Evolutionary conservation across 108 stramenopile genomes (phyloP).

Genomic region (Nitzschia sp.): DNA sequence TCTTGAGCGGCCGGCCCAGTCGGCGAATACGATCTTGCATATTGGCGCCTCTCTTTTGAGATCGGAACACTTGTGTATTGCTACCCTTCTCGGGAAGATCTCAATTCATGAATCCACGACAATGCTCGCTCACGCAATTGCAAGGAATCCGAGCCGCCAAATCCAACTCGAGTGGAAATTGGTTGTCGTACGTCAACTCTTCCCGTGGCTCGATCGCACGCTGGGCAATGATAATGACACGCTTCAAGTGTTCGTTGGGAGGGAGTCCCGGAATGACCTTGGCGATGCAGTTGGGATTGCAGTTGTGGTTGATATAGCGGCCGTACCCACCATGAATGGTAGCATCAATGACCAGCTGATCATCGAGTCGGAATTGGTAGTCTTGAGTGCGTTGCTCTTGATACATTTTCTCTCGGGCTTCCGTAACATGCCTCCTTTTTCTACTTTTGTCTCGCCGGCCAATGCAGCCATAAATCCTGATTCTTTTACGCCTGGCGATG

Average conservation of each 20-base stretch:
- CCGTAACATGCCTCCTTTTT: conserved; percentile 51
- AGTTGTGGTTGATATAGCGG: conserved; percentile 96
- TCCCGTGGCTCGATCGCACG: conserved; percentile 86
- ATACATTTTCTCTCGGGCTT: conserved; percentile 87
- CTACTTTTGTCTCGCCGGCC: not conserved
- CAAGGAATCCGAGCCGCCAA: conserved; percentile 72
- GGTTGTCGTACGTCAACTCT: conserved; percentile 97
- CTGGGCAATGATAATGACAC: conserved; percentile 90
- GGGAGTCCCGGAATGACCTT: conserved; percentile 72
- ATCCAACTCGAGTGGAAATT: conserved; percentile 86
- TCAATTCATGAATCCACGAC: conserved; percentile 91
- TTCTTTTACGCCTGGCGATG: not conserved
- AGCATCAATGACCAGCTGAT: conserved; percentile 90
- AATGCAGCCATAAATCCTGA: not conserved
- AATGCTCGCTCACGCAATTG: conserved; percentile 67
- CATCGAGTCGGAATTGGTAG: conserved; percentile 94
- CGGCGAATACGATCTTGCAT: conserved; percentile 64
- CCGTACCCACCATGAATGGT: conserved; percentile 89
- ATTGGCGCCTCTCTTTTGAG: conserved; percentile 57
- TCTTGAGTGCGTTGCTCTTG: conserved; percentile 83
- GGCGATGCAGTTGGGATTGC: conserved; percentile 91
- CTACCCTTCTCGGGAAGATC: conserved; percentile 73
- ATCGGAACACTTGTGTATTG: conserved; percentile 37
- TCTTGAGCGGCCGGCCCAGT: conserved; percentile 50
- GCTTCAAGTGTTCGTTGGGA: conserved; percentile 59